These are phyloP conservation scores for Cyberlindnera mycetangii DNA, from an alignment of 805 yeast genomes.

Conservation along the genomic window DNA sequence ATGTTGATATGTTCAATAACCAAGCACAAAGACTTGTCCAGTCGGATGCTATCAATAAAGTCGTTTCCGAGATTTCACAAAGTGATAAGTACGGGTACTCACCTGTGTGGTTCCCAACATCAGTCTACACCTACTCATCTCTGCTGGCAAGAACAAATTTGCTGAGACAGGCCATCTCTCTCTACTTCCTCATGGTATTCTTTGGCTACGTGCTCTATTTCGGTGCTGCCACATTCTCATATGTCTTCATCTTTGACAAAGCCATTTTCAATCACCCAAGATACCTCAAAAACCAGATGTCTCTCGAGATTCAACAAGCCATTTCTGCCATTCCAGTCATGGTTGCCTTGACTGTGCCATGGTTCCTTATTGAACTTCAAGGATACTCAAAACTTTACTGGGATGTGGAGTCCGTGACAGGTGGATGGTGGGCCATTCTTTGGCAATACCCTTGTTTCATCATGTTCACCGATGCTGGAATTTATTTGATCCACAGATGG, in stretches of 20 bases:
- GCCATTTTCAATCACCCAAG: conserved; percentile 93
- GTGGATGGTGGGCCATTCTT: conserved; percentile 63
- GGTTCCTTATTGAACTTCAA: conserved; percentile 79
- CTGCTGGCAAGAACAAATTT: conserved; percentile 68
- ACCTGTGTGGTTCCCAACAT: conserved; percentile 56
- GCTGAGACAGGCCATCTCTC: conserved; percentile 65
- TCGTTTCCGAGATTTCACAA: conserved; percentile 24
- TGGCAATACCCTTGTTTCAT: conserved; percentile 76
- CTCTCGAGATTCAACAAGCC: conserved; percentile 78
- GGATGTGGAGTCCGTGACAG: conserved; percentile 56
- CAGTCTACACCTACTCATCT: conserved; percentile 61
- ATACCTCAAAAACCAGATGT: conserved; percentile 89
- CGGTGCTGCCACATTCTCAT: conserved; percentile 71
- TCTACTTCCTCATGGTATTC: conserved; percentile 65
- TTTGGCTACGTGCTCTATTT: conserved; percentile 89
- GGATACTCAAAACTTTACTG: conserved; percentile 83
- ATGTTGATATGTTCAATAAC: conserved; percentile 21
- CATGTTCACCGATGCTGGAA: conserved; percentile 91
- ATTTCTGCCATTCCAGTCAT: conserved; percentile 79
- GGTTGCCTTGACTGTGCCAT: conserved; percentile 86
- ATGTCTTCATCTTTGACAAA: conserved; percentile 77
- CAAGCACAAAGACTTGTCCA: conserved; percentile 18
- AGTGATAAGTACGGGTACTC: conserved; percentile 56
- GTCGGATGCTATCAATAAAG: conserved; percentile 8
- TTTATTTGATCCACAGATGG: conserved; percentile 88